Conservation (phyloP, 2,329 filamentous ascomycete genomes). For the Trichoderma atrobrunneum region DNA sequence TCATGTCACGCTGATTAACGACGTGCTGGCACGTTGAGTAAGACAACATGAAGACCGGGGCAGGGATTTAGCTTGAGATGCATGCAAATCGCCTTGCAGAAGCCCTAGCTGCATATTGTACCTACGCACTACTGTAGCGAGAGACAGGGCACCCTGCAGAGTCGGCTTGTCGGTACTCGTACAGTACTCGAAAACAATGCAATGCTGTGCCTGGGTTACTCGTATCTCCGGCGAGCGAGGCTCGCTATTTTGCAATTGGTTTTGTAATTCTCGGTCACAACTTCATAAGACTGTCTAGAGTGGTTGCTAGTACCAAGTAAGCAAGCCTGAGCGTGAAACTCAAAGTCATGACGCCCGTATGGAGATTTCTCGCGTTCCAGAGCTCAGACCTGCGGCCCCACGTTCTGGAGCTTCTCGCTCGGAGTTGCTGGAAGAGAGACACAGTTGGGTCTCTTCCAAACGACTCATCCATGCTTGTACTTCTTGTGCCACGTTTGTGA, state of each 20-base stretch:
- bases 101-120: not conserved
- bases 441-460: not conserved
- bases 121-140: not conserved
- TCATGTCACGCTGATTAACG: not conserved
- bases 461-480: not conserved
- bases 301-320: not conserved
- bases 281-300: not conserved
- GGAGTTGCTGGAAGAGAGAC: not conserved
- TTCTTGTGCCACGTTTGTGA: not conserved
- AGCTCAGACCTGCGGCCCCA: slow-evolving; percentile 1
- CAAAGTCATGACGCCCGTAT: not conserved
- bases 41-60: not conserved
- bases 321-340: not conserved
- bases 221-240: not conserved
- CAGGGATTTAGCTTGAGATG: not conserved
- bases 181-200: not conserved
- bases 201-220: not conserved
- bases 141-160: not conserved
- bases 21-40: not conserved
- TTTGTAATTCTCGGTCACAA: slow-evolving; percentile 7
- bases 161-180: not conserved
- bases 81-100: slow-evolving; percentile 14
- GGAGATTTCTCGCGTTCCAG: slow-evolving; percentile 12
- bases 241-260: not conserved
- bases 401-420: slow-evolving; percentile 2